A percentile compares a stretch with the other conserved stretches of the same genome.
Evolutionary conservation across 2,329 filamentous ascomycete genomes (phyloP).

Genomic region (Aspergillus amoenus): DNA sequence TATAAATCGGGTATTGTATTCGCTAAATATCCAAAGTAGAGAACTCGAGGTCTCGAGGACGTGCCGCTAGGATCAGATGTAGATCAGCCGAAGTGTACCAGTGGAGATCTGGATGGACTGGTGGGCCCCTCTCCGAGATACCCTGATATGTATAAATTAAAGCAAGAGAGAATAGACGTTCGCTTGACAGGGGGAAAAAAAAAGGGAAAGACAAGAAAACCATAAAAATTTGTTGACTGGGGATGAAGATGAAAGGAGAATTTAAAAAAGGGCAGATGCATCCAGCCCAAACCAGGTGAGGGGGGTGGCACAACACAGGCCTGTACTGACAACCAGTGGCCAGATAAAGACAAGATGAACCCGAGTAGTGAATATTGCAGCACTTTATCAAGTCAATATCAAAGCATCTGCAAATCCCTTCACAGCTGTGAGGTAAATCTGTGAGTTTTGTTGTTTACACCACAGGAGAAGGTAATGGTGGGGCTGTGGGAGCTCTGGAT

Average conservation of each 20-base stretch:
- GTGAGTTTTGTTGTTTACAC: background rate
- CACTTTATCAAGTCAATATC: background rate
- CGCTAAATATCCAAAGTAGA: background rate
- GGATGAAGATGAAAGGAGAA: background rate
- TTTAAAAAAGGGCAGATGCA: background rate
- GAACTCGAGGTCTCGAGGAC: background rate
- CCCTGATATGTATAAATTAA: background rate
- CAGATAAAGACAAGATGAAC: background rate
- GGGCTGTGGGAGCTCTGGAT: background rate
- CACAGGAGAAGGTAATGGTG: background rate
- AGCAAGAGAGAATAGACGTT: background rate
- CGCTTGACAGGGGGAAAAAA: background rate
- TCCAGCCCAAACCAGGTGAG: conserved; percentile 4
- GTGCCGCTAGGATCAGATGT: background rate
- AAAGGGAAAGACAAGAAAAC: background rate
- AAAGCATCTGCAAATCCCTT: background rate
- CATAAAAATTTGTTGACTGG: background rate
- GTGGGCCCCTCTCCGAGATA: background rate
- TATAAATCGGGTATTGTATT: background rate
- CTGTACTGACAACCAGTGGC: background rate
- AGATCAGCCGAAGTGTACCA: background rate
- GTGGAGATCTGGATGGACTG: background rate
- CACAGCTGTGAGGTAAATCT: background rate
- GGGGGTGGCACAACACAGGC: background rate
- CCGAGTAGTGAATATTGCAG: background rate